Conservation (phyloP, 2,329 filamentous ascomycete species). For the Microcera coccophila region DNA sequence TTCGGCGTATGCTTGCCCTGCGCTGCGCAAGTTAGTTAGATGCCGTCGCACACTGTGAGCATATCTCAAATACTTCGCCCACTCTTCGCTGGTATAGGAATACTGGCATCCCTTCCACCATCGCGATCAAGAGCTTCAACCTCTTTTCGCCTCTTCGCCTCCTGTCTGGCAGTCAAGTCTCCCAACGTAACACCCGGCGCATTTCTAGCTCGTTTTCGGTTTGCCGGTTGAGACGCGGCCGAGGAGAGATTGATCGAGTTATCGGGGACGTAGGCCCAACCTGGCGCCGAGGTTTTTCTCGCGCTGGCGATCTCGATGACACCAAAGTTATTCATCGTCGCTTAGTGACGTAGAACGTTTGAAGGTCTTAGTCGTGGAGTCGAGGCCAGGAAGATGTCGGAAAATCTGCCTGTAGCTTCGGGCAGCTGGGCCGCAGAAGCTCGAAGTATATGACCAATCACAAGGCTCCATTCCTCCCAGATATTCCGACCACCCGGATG, state of each 20-base stretch:
- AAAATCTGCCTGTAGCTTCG: conserved; percentile 20
- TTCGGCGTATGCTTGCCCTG: conserved; percentile 61
- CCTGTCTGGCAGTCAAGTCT: conserved; percentile 76
- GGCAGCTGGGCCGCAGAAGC: conserved; percentile 4
- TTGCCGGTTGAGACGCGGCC: conserved; percentile 39
- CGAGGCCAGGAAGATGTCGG: conserved; percentile 6
- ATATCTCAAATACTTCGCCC: conserved; percentile 33
- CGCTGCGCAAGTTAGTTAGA: conserved; percentile 26
- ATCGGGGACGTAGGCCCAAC: conserved; percentile 90
- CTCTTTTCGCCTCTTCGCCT: conserved; percentile 75
- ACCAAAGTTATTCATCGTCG: conserved; percentile 62
- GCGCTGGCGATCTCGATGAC: conserved; percentile 78
- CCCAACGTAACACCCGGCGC: conserved; percentile 49
- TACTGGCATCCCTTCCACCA: conserved; percentile 67
- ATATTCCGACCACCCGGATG: conserved; percentile 26
- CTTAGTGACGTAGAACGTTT: not conserved
- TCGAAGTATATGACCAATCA: conserved; percentile 27
- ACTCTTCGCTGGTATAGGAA: conserved; percentile 60
- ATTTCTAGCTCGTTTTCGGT: conserved; percentile 69
- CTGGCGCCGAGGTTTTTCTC: conserved; percentile 67
- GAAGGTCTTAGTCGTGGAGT: conserved; percentile 2
- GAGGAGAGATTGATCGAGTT: conserved; percentile 57
- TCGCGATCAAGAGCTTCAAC: conserved; percentile 81
- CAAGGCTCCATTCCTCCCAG: conserved; percentile 11
- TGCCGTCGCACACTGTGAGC: not conserved